phyloP scores from a whole-genome alignment of 2,329 filamentous ascomycete genomes.

The Pseudogymnoascus sp. region DNA sequence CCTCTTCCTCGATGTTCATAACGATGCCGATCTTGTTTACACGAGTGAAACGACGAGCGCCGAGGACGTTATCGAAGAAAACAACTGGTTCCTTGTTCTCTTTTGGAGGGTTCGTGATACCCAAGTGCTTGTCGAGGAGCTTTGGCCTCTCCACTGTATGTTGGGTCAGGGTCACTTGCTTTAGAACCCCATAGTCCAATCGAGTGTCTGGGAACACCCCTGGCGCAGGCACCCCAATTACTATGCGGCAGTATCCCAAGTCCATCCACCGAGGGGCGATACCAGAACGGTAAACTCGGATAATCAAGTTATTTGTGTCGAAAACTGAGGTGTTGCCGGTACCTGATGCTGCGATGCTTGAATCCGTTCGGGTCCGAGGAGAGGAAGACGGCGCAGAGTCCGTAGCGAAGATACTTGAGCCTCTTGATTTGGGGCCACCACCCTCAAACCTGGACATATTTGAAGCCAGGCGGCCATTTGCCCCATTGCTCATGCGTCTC shows the following conservation, averaged over 20 bases:
- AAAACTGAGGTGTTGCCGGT: conserved; percentile 44
- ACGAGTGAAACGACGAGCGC: conserved; percentile 27
- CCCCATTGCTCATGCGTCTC: conserved; percentile 63
- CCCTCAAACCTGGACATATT: conserved; percentile 31
- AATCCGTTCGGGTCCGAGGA: conserved; percentile 23
- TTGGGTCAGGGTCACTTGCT: conserved; percentile 66
- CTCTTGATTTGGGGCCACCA: conserved; percentile 24
- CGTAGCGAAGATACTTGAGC: conserved; percentile 50
- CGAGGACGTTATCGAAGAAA: conserved; percentile 74
- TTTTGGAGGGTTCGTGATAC: not conserved
- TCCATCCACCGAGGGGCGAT: conserved; percentile 79
- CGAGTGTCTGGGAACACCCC: conserved; percentile 50
- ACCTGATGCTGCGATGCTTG: conserved; percentile 20
- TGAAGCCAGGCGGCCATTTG: conserved; percentile 31
- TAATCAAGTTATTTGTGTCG: conserved; percentile 72
- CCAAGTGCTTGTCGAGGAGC: not conserved
- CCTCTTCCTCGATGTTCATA: conserved; percentile 23
- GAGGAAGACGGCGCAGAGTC: conserved; percentile 25
- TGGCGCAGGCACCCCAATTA: conserved; percentile 66
- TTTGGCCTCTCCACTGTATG: conserved; percentile 50
- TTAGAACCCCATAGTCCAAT: conserved; percentile 62
- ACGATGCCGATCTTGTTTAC: conserved; percentile 20
- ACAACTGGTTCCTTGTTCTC: conserved; percentile 36
- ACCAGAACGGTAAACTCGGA: conserved; percentile 76
- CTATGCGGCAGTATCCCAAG: conserved; percentile 74